These are phyloP conservation scores for Gonium pectorale DNA, from an alignment of 139 green algal genomes.

Conservation along the genomic window DNA sequence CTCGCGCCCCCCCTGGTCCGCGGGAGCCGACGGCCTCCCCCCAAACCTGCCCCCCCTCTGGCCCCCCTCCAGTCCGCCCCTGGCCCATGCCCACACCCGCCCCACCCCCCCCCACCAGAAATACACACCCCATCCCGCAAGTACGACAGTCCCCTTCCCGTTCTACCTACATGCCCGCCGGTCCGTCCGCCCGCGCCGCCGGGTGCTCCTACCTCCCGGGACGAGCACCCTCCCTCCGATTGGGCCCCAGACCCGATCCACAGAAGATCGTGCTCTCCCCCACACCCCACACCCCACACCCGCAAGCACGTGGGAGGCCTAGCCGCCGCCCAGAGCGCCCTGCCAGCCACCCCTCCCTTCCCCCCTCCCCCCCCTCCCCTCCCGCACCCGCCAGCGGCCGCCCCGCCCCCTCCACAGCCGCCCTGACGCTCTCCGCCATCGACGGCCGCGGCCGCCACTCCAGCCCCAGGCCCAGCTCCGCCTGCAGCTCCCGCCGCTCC, in stretches of 20 bases:
- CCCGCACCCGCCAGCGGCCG: constrained; percentile 45
- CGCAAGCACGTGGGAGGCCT: not conserved
- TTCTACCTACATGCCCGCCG: too few relatives aligned
- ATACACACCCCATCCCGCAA: too few relatives aligned
- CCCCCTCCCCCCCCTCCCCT: not conserved
- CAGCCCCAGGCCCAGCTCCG: constrained; percentile 43
- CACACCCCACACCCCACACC: not conserved
- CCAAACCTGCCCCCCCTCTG: too few relatives aligned
- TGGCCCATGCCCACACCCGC: too few relatives aligned
- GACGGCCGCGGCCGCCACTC: not conserved
- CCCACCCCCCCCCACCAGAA: too few relatives aligned
- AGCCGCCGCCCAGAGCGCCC: too few relatives aligned
- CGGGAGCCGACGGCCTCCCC: too few relatives aligned
- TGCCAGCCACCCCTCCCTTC: not conserved
- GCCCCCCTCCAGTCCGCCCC: too few relatives aligned
- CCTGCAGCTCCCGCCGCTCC: constrained; percentile 44
- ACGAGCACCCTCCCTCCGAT: not conserved
- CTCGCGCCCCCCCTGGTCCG: too few relatives aligned
- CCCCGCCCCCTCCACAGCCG: constrained; percentile 20
- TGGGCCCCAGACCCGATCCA: not conserved
- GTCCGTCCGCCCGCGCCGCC: too few relatives aligned
- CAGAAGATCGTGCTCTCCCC: not conserved
- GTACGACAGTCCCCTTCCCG: too few relatives aligned
- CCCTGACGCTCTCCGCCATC: constrained; percentile 6
- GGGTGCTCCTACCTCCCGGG: not conserved